phyloP scores from a whole-genome alignment of 768 basidiomycete species.

The Termitomyces heimii region DNA sequence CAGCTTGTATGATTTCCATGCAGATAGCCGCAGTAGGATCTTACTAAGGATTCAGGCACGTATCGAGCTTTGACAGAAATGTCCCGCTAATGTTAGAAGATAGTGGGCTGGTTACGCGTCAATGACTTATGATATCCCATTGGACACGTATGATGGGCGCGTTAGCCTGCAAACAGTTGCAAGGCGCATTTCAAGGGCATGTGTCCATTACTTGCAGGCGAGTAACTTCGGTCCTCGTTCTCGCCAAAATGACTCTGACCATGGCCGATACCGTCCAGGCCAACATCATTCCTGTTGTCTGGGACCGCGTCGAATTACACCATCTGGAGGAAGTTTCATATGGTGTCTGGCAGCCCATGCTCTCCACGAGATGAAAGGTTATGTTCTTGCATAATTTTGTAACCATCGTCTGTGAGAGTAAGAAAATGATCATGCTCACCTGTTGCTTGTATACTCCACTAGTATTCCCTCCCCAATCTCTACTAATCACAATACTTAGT shows the following conservation, averaged over 20 bases:
- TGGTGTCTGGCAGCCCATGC: conserved; percentile 73
- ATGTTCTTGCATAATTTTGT: not conserved
- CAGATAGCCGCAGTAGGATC: conserved; percentile 55
- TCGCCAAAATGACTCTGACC: not conserved
- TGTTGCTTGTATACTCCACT: not conserved
- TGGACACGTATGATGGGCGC: conserved; percentile 61
- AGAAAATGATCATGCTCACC: not conserved
- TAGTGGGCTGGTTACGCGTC: conserved; percentile 70
- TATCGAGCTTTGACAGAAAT: conserved; percentile 1
- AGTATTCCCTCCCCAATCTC: not conserved
- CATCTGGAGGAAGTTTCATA: conserved; percentile 64
- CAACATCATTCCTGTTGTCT: conserved; percentile 62
- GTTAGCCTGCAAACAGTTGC: conserved; percentile 63
- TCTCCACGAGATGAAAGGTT: conserved; percentile 22
- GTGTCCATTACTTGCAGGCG: conserved; percentile 72
- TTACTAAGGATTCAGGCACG: conserved; percentile 57
- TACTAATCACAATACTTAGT: not conserved
- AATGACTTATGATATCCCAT: conserved; percentile 69
- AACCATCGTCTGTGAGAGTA: not conserved
- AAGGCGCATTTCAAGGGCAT: conserved; percentile 63
- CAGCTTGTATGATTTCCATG: conserved; percentile 56
- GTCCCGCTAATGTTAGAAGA: not conserved
- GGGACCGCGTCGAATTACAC: conserved; percentile 65
- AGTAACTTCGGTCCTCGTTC: conserved; percentile 3
- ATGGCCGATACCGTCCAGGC: conserved; percentile 33